Evolutionary conservation across 148 eudicot species (phyloP).

Genomic region (Fagopyrum homotropicum): DNA sequence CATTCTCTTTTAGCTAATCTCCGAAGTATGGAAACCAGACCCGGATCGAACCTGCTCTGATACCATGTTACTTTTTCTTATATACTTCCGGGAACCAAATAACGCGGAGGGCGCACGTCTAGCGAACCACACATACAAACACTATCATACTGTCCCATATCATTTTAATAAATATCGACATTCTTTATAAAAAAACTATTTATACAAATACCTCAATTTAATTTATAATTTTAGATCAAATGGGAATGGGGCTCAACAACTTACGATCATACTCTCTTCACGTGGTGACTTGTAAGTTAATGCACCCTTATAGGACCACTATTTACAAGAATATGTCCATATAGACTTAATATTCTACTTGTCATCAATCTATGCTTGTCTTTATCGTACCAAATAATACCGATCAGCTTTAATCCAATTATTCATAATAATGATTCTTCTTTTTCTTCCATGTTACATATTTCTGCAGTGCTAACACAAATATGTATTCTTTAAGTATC

Average conservation of each 20-base stretch:
- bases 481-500: neutral
- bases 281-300: constrained; percentile 1
- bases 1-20: too few relatives aligned
- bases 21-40: too few relatives aligned
- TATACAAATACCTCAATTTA: too few relatives aligned
- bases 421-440: neutral
- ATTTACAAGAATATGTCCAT: neutral
- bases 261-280: constrained; percentile 6
- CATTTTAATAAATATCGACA: too few relatives aligned
- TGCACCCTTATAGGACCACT: neutral
- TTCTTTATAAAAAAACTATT: too few relatives aligned
- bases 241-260: neutral
- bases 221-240: too few relatives aligned
- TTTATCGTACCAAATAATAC: constrained; percentile 1
- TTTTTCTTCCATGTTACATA: neutral
- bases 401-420: neutral
- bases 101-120: too few relatives aligned
- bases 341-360: constrained; percentile 1
- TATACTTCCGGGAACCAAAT: too few relatives aligned
- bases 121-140: too few relatives aligned
- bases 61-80: too few relatives aligned
- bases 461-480: neutral
- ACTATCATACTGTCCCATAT: too few relatives aligned
- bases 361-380: neutral
- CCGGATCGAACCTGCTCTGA: too few relatives aligned